Evolutionary conservation across 2,329 filamentous ascomycete genomes (phyloP).

Genomic region (Penicillium sp.): DNA sequence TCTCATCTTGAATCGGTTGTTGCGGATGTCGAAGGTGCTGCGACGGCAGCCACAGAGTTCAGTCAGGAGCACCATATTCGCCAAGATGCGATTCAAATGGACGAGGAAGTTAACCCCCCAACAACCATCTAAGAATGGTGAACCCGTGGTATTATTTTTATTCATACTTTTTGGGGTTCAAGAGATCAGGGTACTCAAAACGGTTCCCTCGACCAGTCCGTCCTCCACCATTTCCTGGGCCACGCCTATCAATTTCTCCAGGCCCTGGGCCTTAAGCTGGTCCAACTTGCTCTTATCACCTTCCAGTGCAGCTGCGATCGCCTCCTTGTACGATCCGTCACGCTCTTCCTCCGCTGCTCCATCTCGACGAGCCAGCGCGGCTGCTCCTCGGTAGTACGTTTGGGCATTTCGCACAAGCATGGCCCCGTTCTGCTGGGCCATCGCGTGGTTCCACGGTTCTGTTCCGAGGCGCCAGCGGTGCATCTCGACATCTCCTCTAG

Average conservation of each 20-base stretch:
- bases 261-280: slow-evolving; percentile 32
- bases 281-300: slow-evolving; percentile 42
- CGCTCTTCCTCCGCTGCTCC: slow-evolving; percentile 44
- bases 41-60: slow-evolving; percentile 42
- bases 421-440: slow-evolving; percentile 45
- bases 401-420: slow-evolving; percentile 57
- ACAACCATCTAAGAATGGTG: slow-evolving; percentile 23
- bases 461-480: slow-evolving; percentile 53
- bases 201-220: slow-evolving; percentile 44
- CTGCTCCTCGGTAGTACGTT: slow-evolving; percentile 59
- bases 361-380: slow-evolving; percentile 40
- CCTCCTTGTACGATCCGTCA: slow-evolving; percentile 50
- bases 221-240: slow-evolving; percentile 56
- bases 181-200: slow-evolving; percentile 34
- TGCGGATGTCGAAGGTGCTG: slow-evolving; percentile 56
- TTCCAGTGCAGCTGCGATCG: slow-evolving; percentile 48
- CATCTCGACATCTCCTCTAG: slow-evolving; percentile 58
- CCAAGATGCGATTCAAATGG: slow-evolving; percentile 45
- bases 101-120: slow-evolving; percentile 40
- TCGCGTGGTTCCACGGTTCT: slow-evolving; percentile 42
- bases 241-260: slow-evolving; percentile 44
- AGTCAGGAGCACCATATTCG: slow-evolving; percentile 39
- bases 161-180: slow-evolving; percentile 14
- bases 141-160: neutral
- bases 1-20: slow-evolving; percentile 57